Base-by-base conservation (phyloP, 352 stramenopile genomes). In the Globisporangium cederbergense region DNA sequence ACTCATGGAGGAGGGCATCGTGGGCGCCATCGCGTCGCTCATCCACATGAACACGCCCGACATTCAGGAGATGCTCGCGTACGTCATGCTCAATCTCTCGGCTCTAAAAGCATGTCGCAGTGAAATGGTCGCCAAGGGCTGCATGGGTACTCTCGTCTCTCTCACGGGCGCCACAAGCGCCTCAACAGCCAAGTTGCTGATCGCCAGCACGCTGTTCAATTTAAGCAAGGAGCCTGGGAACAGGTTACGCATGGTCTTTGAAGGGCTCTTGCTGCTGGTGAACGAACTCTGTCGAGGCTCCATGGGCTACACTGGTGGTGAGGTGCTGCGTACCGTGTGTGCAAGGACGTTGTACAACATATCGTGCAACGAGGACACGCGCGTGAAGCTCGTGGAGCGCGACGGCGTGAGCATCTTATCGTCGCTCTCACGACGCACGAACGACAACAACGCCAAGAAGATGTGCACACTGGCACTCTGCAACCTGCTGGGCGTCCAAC, bases 1-100 rank as follows among this genome's bases (percentile, higher is more conserved):
- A 38, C 69, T 96, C 2, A 89, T 97, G 65, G 89, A 97, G 62
- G 90, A 97, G 81, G 91, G 90, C 4, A 87, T 96, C 34, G 78
- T 97, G 2, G 79, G 74, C 28, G 83, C 87, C 1, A 75, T 97
- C 13, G 59, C 75, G 0, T 76, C 81, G 30, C 62, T 97, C 14
- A 75, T 90, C 7, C 83, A 88, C 25, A 61, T 77, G 5, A 68
- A 68, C 53, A 63, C 77, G 3, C 58, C 77, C 0, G 55, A 74
- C 18, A 81, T 89, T 40, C 81, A 90, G 28, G 73, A 91, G 53
- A 59, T 91, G 32, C 59, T 90, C 8, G 82, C 82, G 0, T 88
- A 90, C 49, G 80, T 91, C 55, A 68, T 93, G 38, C 71, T 88
- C n/a, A 91, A 95, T 61, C 55, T 95, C 5, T 87, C 86, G 8